phyloP scores from a whole-genome alignment of 208 protist genomes.

The Leishmania martiniquensis region DNA sequence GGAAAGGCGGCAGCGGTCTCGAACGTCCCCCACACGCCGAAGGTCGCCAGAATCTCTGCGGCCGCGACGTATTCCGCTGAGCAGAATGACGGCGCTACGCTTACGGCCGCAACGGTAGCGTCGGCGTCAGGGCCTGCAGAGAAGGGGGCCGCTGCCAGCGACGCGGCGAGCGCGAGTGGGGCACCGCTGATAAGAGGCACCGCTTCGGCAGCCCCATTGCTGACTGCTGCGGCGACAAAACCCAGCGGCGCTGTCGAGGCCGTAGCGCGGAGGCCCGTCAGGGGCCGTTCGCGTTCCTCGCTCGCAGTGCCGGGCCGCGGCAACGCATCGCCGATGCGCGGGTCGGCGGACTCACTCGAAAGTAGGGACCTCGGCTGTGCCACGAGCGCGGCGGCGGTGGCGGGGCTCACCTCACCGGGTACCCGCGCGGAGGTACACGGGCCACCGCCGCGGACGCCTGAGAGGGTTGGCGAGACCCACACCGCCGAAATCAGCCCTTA shows the following conservation, averaged over 20 bases:
- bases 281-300: not conserved
- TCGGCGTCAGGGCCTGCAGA: not conserved
- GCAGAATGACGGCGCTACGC: not conserved
- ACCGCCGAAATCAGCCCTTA: not conserved
- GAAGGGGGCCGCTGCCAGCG: not conserved
- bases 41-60: not conserved
- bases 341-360: not conserved
- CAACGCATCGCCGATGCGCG: not conserved
- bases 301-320: not conserved
- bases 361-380: not conserved
- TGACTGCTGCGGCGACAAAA: not conserved
- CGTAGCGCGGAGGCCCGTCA: too few species aligned
- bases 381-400: not conserved
- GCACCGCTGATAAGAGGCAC: not conserved
- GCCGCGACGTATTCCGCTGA: not conserved
- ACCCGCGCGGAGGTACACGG: not conserved
- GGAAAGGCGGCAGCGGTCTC: not conserved
- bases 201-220: not conserved
- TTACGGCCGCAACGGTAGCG: not conserved
- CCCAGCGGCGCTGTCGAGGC: not conserved
- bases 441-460: not conserved
- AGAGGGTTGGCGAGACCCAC: not conserved
- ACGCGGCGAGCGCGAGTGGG: not conserved
- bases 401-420: not conserved
- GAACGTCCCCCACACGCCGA: not conserved